Evolutionary conservation across 495 filamentous ascomycete species (phyloP).

Genomic region (Geoglossum glabrum): DNA sequence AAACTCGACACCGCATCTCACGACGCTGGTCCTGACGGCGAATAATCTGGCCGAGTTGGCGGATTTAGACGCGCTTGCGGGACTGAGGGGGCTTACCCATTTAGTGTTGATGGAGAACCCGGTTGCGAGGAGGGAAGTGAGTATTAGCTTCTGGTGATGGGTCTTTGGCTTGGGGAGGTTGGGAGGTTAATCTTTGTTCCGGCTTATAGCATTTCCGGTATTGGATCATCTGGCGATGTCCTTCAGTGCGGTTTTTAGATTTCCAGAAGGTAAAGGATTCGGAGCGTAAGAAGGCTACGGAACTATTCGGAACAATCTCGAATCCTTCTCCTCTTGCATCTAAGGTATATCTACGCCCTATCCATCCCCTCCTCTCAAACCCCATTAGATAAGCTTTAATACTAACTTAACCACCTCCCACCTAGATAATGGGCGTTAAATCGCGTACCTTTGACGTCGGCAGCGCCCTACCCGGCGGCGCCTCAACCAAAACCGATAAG

Average conservation of each 20-base stretch:
- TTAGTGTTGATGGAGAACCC: constrained; percentile 72
- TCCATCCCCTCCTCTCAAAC: background rate
- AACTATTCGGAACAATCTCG: constrained; percentile 61
- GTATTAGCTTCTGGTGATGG: constrained; percentile 13
- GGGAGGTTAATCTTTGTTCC: background rate
- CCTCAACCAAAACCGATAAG: constrained; percentile 6
- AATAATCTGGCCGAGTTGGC: constrained; percentile 63
- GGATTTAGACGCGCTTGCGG: constrained; percentile 68
- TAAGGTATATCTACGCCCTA: constrained; percentile 25
- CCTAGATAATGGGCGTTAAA: constrained; percentile 66
- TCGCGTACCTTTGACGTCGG: constrained; percentile 57
- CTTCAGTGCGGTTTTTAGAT: constrained; percentile 76
- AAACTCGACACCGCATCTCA: constrained; percentile 54
- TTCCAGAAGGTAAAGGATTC: constrained; percentile 75
- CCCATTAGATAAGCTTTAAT: background rate
- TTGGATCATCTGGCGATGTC: constrained; percentile 77
- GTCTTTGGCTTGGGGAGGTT: background rate
- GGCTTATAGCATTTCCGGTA: constrained; percentile 63
- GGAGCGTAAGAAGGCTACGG: constrained; percentile 52
- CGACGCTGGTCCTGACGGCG: constrained; percentile 53
- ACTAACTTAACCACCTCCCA: background rate
- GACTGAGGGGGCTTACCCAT: constrained; percentile 51
- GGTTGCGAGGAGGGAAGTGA: constrained; percentile 76
- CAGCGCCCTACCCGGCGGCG: constrained; percentile 13
- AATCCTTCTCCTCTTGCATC: constrained; percentile 64